Percentiles rank a stretch among this genome's conserved stretches.
These are phyloP conservation scores for Backusella psychrophila DNA, from an alignment of 192 early-diverging fungal genomes.

Conservation along the genomic window DNA sequence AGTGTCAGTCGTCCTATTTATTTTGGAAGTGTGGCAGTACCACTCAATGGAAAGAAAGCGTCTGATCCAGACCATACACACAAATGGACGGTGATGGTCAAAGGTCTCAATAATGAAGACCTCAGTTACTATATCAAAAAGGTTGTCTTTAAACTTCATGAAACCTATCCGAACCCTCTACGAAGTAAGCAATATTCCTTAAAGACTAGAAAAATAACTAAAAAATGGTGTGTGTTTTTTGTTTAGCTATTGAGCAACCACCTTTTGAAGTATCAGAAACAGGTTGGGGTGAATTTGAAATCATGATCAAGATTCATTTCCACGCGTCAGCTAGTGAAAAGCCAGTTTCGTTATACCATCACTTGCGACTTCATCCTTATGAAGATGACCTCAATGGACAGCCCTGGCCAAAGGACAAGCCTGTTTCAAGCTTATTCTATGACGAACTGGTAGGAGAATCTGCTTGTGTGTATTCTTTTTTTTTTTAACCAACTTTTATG, in stretches of 20 bases:
- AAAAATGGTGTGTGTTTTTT: background rate
- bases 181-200: slow-evolving; percentile 46
- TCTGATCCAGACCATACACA: slow-evolving; percentile 89
- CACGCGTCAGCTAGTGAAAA: slow-evolving; percentile 73
- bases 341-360: slow-evolving; percentile 82
- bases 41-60: slow-evolving; percentile 59
- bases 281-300: slow-evolving; percentile 99
- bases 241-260: too few relatives aligned
- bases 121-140: slow-evolving; percentile 82
- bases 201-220: background rate
- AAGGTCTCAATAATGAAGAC: slow-evolving; percentile 85
- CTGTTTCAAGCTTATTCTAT: slow-evolving; percentile 73
- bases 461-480: too few relatives aligned
- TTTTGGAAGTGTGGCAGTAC: slow-evolving; percentile 82
- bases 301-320: slow-evolving; percentile 90
- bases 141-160: slow-evolving; percentile 95
- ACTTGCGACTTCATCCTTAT: slow-evolving; percentile 87
- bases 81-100: slow-evolving; percentile 90
- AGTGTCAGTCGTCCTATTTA: slow-evolving; percentile 75
- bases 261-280: slow-evolving; percentile 95
- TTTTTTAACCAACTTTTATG: background rate
- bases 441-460: slow-evolving; percentile 36
- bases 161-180: slow-evolving; percentile 78
- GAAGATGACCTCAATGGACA: slow-evolving; percentile 63
- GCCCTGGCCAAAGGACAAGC: slow-evolving; percentile 56